Percentiles rank a stretch among this genome's conserved stretches.
Conservation (phyloP, 805 yeast genomes). For the Saturnispora kantuleensis region DNA sequence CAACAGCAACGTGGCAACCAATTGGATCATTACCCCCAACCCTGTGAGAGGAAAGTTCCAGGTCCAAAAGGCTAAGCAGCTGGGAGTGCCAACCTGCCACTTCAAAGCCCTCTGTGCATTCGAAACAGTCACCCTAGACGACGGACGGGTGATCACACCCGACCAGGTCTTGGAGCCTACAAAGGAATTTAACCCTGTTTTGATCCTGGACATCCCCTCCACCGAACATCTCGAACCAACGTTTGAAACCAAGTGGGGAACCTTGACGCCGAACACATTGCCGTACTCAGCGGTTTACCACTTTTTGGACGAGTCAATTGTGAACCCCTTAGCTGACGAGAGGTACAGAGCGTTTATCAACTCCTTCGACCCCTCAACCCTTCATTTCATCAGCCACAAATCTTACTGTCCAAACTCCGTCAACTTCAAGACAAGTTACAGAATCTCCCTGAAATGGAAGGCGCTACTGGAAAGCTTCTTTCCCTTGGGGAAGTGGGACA, state of each 20-base stretch:
- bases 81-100: slow-evolving; percentile 58
- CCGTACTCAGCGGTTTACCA: slow-evolving; percentile 53
- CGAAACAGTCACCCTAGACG: slow-evolving; percentile 40
- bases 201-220: slow-evolving; percentile 69
- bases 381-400: slow-evolving; percentile 70
- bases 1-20: slow-evolving; percentile 37
- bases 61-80: slow-evolving; percentile 48
- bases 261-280: slow-evolving; percentile 1
- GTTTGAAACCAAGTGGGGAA: slow-evolving; percentile 18
- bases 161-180: slow-evolving; percentile 63
- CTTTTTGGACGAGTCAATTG: slow-evolving; percentile 49
- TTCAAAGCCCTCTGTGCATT: slow-evolving; percentile 57
- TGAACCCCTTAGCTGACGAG: slow-evolving; percentile 32
- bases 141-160: slow-evolving; percentile 53
- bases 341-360: slow-evolving; percentile 42
- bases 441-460: slow-evolving; percentile 46
- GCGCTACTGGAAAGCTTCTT: slow-evolving; percentile 36
- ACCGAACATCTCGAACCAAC: slow-evolving; percentile 32
- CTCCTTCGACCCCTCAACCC: slow-evolving; percentile 39
- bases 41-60: slow-evolving; percentile 73
- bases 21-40: slow-evolving; percentile 56
- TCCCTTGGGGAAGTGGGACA: slow-evolving; percentile 31
- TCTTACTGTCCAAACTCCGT: slow-evolving; percentile 51
- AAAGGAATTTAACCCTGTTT: slow-evolving; percentile 45
- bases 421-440: slow-evolving; percentile 46